Conservation (phyloP, 495 filamentous ascomycete species). For the Cercophora samala region DNA sequence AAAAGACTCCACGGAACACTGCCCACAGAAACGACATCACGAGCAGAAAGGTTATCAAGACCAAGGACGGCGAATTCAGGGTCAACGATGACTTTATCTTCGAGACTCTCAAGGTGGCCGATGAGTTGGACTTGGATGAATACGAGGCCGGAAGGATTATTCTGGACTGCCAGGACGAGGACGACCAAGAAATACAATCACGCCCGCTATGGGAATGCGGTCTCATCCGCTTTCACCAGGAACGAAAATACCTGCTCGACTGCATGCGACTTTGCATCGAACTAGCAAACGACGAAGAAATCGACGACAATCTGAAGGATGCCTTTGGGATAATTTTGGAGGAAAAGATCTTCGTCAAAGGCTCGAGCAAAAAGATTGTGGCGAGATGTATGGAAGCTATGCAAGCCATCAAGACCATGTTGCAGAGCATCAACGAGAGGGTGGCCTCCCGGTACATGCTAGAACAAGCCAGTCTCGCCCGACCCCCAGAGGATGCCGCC, state of each 20-base stretch:
- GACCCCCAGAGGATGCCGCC: constrained; percentile 67
- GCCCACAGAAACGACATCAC: constrained; percentile 49
- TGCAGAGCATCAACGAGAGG: constrained; percentile 68
- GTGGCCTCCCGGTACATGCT: constrained; percentile 66
- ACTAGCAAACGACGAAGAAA: constrained; percentile 55
- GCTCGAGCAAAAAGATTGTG: constrained; percentile 46
- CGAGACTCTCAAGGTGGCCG: constrained; percentile 71
- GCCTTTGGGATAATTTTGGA: constrained; percentile 39
- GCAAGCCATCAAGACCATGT: constrained; percentile 66
- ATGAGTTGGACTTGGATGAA: constrained; percentile 87
- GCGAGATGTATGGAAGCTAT: constrained; percentile 70
- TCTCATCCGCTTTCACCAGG: constrained; percentile 79
- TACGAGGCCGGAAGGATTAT: constrained; percentile 72
- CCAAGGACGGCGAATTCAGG: constrained; percentile 69
- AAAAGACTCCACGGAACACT: constrained; percentile 69
- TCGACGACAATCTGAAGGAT: constrained; percentile 38
- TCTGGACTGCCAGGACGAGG: constrained; percentile 62
- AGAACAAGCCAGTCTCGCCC: constrained; percentile 53
- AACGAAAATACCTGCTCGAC: constrained; percentile 72
- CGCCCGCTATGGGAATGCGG: constrained; percentile 66
- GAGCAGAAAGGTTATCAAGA: constrained; percentile 59
- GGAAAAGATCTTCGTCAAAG: constrained; percentile 36
- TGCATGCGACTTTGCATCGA: constrained; percentile 74
- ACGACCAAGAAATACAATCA: constrained; percentile 61
- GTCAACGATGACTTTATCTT: constrained; percentile 86